A percentile compares a stretch with the other conserved stretches of the same genome.
phyloP scores from a whole-genome alignment of 176 grass and related monocot species.

The Miscanthus lutarioriparius region DNA sequence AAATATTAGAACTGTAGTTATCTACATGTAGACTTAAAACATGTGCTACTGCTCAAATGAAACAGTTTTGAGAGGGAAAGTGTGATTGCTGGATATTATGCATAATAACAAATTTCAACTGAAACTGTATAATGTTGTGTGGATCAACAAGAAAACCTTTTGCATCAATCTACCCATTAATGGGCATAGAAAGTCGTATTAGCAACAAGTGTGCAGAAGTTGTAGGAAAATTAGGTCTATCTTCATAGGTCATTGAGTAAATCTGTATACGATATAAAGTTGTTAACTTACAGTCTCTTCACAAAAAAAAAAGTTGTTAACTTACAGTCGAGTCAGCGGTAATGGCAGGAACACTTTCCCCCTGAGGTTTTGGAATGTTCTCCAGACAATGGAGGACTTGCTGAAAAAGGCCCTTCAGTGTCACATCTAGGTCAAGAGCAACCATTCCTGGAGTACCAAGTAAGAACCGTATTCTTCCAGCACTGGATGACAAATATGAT shows the following conservation, averaged over 20 bases:
- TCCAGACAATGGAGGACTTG: conserved; percentile 96
- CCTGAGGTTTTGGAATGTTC: conserved; percentile 87
- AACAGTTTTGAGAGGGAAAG: neutral
- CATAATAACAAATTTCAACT: neutral
- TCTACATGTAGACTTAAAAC: neutral
- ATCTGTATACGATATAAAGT: neutral
- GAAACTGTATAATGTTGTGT: neutral
- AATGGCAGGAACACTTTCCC: conserved; percentile 72
- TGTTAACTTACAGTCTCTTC: too few relatives aligned
- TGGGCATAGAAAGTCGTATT: neutral
- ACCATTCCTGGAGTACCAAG: conserved; percentile 99
- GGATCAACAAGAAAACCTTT: neutral
- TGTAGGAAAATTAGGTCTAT: neutral
- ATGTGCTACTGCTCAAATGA: neutral
- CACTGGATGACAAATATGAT: conserved; percentile 90
- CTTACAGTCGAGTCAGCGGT: conserved; percentile 78
- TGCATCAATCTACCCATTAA: neutral
- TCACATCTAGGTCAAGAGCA: conserved; percentile 92
- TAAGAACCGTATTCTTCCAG: conserved; percentile 93
- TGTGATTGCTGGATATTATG: neutral
- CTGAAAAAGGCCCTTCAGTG: conserved; percentile 84
- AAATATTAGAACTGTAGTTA: conserved; percentile 1
- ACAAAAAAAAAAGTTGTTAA: too few relatives aligned
- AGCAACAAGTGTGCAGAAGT: neutral
- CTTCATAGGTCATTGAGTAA: neutral